A percentile compares a stretch with the other conserved stretches of the same genome.
These are phyloP conservation scores for Pseudonitzschia multistriata DNA, from an alignment of 108 stramenopile genomes.

Conservation along the genomic window DNA sequence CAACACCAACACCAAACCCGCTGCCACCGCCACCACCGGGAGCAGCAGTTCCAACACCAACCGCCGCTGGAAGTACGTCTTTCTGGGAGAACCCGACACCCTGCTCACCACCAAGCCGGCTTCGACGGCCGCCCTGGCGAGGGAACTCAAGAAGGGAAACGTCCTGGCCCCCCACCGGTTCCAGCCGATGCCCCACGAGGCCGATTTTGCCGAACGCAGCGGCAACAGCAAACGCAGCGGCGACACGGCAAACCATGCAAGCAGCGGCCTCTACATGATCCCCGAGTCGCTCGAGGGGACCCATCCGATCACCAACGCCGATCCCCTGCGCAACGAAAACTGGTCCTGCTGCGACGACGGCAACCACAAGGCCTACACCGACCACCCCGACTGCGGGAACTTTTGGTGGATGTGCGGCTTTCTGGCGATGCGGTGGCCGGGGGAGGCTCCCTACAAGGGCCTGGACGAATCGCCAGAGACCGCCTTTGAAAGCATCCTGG, in stretches of 20 bases:
- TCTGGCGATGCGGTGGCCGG: background rate
- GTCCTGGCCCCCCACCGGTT: constrained; percentile 15
- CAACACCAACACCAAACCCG: too few relatives aligned
- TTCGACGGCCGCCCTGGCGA: background rate
- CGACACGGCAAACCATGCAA: too few relatives aligned
- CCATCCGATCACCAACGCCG: background rate
- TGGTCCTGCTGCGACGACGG: background rate
- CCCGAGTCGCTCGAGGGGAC: background rate
- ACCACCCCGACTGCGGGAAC: background rate
- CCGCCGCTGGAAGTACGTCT: constrained; percentile 3
- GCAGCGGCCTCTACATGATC: background rate
- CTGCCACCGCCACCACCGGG: too few relatives aligned
- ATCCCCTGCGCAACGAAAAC: too few relatives aligned
- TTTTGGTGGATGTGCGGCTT: background rate
- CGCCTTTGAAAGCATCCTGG: too few relatives aligned
- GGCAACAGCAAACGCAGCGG: too few relatives aligned
- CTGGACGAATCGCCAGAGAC: too few relatives aligned
- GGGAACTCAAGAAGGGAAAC: background rate
- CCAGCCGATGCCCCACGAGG: constrained; percentile 16
- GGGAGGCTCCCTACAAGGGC: too few relatives aligned
- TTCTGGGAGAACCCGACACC: constrained; percentile 1
- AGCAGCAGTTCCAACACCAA: background rate
- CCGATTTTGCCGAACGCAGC: background rate
- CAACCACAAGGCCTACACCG: background rate
- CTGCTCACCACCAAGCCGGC: background rate